Evolutionary conservation across 2,329 filamentous ascomycete species (phyloP).

Genomic region (Fusarium sp.): DNA sequence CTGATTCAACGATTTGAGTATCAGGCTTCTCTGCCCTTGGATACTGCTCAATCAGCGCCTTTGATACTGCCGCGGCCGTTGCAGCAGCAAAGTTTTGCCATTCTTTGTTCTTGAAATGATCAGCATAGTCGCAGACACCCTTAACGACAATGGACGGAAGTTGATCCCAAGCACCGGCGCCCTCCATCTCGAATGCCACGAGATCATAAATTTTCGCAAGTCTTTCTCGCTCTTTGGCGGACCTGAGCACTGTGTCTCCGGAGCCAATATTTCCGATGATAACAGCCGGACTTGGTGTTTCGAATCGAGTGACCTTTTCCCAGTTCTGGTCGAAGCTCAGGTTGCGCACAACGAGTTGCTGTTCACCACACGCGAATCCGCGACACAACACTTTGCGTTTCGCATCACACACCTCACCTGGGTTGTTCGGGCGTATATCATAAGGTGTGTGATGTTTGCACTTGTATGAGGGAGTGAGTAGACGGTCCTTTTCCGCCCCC

Average conservation of each 20-base stretch:
- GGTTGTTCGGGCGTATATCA: no score
- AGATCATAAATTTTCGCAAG: constrained; percentile 43
- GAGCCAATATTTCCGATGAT: constrained; percentile 57
- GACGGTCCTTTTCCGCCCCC: no score
- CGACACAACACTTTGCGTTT: no score
- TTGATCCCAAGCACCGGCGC: constrained; percentile 50
- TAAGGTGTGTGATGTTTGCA: no score
- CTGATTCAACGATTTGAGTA: not conserved
- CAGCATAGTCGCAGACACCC: constrained; percentile 55
- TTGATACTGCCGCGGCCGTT: constrained; percentile 60
- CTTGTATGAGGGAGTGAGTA: no score
- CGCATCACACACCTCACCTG: no score
- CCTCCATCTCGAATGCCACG: constrained; percentile 53
- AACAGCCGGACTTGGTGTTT: constrained; percentile 30
- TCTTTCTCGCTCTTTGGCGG: constrained; percentile 52
- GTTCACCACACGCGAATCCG: no score
- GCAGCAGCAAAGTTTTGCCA: constrained; percentile 59
- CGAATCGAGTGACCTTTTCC: not conserved
- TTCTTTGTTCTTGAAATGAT: constrained; percentile 41
- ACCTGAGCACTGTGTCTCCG: constrained; percentile 54
- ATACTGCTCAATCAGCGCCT: constrained; percentile 46
- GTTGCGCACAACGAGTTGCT: no score
- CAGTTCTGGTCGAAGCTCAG: not conserved
- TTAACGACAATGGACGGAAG: constrained; percentile 57
- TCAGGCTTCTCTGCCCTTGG: not conserved